These are phyloP conservation scores for Fusarium torulosum DNA, from an alignment of 2,329 filamentous ascomycete genomes.

Conservation along the genomic window DNA sequence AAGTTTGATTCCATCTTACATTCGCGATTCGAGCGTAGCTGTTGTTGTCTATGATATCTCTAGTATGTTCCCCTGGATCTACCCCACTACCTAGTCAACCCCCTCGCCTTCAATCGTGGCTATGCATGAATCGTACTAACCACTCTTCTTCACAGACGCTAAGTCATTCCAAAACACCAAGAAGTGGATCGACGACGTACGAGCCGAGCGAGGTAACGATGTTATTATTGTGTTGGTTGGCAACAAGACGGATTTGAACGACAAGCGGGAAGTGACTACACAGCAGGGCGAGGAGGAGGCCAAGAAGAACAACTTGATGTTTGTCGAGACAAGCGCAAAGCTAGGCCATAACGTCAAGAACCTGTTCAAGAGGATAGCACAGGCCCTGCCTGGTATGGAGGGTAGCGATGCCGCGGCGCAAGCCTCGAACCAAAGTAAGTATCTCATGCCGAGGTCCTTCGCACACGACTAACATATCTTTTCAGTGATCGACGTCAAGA, in stretches of 20 bases:
- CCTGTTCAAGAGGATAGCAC: constrained; percentile 96
- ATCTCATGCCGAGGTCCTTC: neutral
- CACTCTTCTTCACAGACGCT: constrained; percentile 67
- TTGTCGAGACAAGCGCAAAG: constrained; percentile 98
- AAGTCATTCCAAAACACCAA: constrained; percentile 99
- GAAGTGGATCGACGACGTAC: constrained; percentile 99
- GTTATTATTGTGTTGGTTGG: constrained; percentile 98
- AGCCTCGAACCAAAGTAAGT: constrained; percentile 81
- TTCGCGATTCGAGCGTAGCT: constrained; percentile 96
- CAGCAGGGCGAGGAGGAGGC: constrained; percentile 97
- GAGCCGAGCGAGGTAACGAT: constrained; percentile 96
- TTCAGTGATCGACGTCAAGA: constrained; percentile 93
- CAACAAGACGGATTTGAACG: constrained; percentile 99
- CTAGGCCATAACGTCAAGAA: constrained; percentile 98
- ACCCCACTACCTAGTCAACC: constrained; percentile 37
- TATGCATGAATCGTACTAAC: constrained; percentile 40
- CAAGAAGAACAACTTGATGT: constrained; percentile 98
- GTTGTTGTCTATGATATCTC: constrained; percentile 99
- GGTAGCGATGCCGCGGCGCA: constrained; percentile 83
- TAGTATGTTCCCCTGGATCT: constrained; percentile 62
- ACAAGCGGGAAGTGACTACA: constrained; percentile 97
- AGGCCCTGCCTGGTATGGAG: constrained; percentile 98
- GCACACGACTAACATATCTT: constrained; percentile 31
- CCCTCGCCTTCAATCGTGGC: constrained; percentile 21
- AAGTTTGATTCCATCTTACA: constrained; percentile 97